A percentile compares a stretch with the other conserved stretches of the same genome.
Conservation (phyloP, 2,329 filamentous ascomycete genomes). For the Aspergillus awamori region DNA sequence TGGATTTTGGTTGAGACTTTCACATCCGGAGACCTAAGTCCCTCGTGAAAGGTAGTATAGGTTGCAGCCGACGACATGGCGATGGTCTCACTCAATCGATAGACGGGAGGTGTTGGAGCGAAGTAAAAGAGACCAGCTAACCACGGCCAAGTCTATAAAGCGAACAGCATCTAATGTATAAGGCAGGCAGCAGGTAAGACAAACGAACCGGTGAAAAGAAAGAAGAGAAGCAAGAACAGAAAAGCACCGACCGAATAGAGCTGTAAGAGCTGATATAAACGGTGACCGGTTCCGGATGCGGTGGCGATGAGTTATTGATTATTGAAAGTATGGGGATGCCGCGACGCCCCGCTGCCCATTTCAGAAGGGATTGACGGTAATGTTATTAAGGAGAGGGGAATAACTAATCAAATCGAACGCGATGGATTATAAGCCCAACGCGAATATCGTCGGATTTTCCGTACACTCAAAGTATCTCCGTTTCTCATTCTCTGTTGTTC, state of each 20-base stretch:
- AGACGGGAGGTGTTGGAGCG: constrained; percentile 2
- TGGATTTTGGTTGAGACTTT: constrained; percentile 17
- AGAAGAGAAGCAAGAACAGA: not conserved
- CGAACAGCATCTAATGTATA: not conserved
- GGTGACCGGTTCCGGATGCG: not conserved
- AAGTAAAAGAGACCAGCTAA: constrained; percentile 5
- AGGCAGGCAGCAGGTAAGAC: not conserved
- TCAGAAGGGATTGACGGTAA: constrained; percentile 21
- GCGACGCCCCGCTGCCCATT: constrained; percentile 13
- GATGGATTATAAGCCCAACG: not conserved
- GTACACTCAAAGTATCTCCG: too few relatives aligned
- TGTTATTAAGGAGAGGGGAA: not conserved
- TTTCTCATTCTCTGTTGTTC: not conserved
- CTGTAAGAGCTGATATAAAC: not conserved
- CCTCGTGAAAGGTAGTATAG: constrained; percentile 29
- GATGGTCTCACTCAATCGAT: not conserved
- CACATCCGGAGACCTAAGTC: constrained; percentile 22
- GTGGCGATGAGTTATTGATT: constrained; percentile 9
- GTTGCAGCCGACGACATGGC: constrained; percentile 21
- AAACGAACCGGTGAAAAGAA: not conserved
- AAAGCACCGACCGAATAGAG: not conserved
- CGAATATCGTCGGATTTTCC: too few relatives aligned
- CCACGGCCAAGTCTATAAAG: not conserved
- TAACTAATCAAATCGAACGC: not conserved
- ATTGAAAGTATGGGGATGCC: constrained; percentile 17